A percentile compares a stretch with the other conserved stretches of the same genome.
phyloP scores from a whole-genome alignment of 371 early-diverging fungal species.

The Paraphysoderma sedebokerense region DNA sequence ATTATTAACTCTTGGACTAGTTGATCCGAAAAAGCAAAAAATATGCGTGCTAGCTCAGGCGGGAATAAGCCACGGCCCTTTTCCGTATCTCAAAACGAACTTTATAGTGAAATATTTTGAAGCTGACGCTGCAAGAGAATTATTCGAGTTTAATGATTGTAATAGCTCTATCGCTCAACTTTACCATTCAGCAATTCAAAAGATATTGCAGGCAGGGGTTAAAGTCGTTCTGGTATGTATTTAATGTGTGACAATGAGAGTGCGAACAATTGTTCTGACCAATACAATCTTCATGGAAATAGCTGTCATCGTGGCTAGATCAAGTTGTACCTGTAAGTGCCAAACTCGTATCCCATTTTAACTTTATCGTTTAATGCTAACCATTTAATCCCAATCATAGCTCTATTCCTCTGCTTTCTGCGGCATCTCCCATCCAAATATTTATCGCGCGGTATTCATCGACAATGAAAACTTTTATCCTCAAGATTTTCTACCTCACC shows the following conservation, averaged over 20 bases:
- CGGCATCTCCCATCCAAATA: constrained; percentile 63
- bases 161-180: constrained; percentile 34
- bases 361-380: neutral
- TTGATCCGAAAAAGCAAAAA: constrained; percentile 42
- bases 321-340: constrained; percentile 68
- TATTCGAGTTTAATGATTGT: constrained; percentile 79
- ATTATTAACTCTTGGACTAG: constrained; percentile 36
- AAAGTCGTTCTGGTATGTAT: constrained; percentile 40
- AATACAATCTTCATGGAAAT: no score
- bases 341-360: neutral
- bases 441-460: constrained; percentile 74
- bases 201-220: constrained; percentile 42
- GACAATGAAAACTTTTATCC: constrained; percentile 48
- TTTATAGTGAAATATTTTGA: constrained; percentile 72
- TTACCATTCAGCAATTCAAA: constrained; percentile 48
- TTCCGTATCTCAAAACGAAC: constrained; percentile 58
- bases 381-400: neutral
- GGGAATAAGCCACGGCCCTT: constrained; percentile 77
- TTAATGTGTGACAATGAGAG: no score
- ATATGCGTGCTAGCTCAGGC: constrained; percentile 77
- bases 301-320: constrained; percentile 71
- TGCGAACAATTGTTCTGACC: no score
- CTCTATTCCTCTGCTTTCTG: constrained; percentile 77
- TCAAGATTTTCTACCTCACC: constrained; percentile 66
- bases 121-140: constrained; percentile 73